Evolutionary conservation across 495 filamentous ascomycete species (phyloP).

Genomic region (Hypoxylon fuscum): DNA sequence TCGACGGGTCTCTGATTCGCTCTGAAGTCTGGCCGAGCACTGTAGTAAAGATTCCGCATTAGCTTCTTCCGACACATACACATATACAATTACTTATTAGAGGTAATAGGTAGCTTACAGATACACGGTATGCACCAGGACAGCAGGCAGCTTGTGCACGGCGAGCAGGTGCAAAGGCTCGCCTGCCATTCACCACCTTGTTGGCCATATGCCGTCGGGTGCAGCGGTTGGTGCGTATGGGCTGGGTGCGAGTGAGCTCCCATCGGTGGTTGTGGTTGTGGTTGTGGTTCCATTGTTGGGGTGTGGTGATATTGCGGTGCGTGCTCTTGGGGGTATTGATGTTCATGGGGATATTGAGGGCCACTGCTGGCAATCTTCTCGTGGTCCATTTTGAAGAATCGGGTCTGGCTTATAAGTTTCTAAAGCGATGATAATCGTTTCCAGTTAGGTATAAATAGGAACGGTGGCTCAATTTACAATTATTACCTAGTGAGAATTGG

Average conservation of each 20-base stretch:
- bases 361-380: conserved; percentile 27
- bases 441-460: too few relatives aligned
- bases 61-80: background rate
- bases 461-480: too few relatives aligned
- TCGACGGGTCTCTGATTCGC: conserved; percentile 55
- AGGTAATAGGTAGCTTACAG: conserved; percentile 29
- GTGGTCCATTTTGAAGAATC: conserved; percentile 34
- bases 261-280: conserved; percentile 16
- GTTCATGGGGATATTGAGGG: conserved; percentile 19
- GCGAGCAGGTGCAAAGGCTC: conserved; percentile 49
- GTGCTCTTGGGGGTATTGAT: conserved; percentile 16
- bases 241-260: conserved; percentile 10
- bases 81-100: background rate
- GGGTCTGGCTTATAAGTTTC: too few relatives aligned
- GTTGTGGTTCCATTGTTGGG: too few relatives aligned
- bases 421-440: too few relatives aligned
- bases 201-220: conserved; percentile 20
- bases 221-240: conserved; percentile 1
- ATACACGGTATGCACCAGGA: conserved; percentile 63
- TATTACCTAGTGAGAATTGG: too few relatives aligned
- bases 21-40: conserved; percentile 59
- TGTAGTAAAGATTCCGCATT: conserved; percentile 2
- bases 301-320: conserved; percentile 19
- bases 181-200: conserved; percentile 47
- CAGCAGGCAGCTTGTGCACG: conserved; percentile 49